phyloP scores from a whole-genome alignment of 1,284 basidiomycete genomes.

The Ustilago esculenta region DNA sequence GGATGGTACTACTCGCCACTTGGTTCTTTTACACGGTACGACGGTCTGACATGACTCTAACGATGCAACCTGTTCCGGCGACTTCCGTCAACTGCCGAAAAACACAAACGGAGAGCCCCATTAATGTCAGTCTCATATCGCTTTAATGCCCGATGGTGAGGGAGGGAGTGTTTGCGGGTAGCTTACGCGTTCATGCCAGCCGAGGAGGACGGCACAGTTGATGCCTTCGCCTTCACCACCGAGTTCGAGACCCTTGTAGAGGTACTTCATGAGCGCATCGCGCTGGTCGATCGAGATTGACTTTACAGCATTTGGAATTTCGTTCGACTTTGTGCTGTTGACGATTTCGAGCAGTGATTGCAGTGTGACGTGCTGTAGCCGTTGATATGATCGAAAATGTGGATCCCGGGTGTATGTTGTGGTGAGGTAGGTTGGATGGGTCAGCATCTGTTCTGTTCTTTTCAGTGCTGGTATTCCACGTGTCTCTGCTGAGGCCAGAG shows the following conservation, averaged over 20 bases:
- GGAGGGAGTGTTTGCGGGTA: no score
- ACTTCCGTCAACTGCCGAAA: slow-evolving; percentile 83
- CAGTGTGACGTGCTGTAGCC: slow-evolving; percentile 73
- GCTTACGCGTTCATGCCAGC: slow-evolving; percentile 93
- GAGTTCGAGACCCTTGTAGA: slow-evolving; percentile 92
- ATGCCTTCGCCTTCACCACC: slow-evolving; percentile 36
- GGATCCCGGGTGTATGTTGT: no score
- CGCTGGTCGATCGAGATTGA: slow-evolving; percentile 80
- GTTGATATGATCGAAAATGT: no score
- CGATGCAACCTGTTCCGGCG: slow-evolving; percentile 94
- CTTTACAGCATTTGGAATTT: slow-evolving; percentile 82
- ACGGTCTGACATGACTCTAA: slow-evolving; percentile 92
- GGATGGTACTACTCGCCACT: no score
- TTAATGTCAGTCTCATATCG: no score
- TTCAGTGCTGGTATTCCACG: no score
- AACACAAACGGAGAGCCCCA: no score
- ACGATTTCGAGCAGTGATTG: slow-evolving; percentile 88
- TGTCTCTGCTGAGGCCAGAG: no score
- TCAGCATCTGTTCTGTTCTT: no score
- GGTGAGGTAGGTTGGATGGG: no score
- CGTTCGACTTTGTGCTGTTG: slow-evolving; percentile 90
- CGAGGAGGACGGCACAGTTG: slow-evolving; percentile 79
- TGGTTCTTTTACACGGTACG: slow-evolving; percentile 24
- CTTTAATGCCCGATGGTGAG: no score
- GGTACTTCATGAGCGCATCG: slow-evolving; percentile 95